phyloP scores from a whole-genome alignment of 108 stramenopile genomes.

The Discostella pseudostelligera region DNA sequence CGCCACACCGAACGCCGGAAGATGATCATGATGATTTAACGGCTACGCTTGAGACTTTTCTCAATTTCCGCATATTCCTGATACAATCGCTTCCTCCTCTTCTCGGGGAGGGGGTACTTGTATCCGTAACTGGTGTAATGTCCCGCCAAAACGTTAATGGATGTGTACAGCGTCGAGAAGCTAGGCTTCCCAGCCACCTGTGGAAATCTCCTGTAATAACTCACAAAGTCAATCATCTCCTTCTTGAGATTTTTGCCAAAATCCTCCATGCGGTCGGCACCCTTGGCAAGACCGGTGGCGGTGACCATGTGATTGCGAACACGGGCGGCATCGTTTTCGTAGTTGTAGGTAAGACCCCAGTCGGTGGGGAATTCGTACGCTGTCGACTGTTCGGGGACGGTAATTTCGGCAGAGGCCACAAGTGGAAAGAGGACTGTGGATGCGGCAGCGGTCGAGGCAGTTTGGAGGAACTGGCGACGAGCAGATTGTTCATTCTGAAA shows the following conservation, averaged over 20 bases:
- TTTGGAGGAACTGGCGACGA: conserved; percentile 74
- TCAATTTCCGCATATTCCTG: conserved; percentile 96
- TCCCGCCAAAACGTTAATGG: conserved; percentile 94
- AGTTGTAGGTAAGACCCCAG: conserved; percentile 89
- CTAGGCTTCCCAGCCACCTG: conserved; percentile 93
- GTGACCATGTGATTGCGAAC: conserved; percentile 91
- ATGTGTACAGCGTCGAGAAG: conserved; percentile 94
- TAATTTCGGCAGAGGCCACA: conserved; percentile 63
- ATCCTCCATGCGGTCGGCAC: conserved; percentile 86
- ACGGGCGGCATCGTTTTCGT: conserved; percentile 89
- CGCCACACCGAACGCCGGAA: too few relatives aligned
- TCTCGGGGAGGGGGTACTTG: conserved; percentile 98
- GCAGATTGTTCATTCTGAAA: conserved; percentile 42
- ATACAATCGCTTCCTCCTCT: conserved; percentile 96
- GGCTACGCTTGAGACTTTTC: conserved; percentile 83
- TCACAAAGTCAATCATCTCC: conserved; percentile 97
- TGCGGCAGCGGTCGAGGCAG: conserved; percentile 52
- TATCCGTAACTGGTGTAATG: conserved; percentile 96
- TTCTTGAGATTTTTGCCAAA: conserved; percentile 93
- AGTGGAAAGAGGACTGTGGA: conserved; percentile 47
- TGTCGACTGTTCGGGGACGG: conserved; percentile 73
- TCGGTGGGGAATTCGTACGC: conserved; percentile 74
- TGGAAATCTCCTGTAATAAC: conserved; percentile 87
- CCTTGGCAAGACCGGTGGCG: conserved; percentile 88
- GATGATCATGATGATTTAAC: conserved; percentile 46